A percentile compares a stretch with the other conserved stretches of the same genome.
Conservation (phyloP, 768 basidiomycete genomes). For the Mycena capillaripes region DNA sequence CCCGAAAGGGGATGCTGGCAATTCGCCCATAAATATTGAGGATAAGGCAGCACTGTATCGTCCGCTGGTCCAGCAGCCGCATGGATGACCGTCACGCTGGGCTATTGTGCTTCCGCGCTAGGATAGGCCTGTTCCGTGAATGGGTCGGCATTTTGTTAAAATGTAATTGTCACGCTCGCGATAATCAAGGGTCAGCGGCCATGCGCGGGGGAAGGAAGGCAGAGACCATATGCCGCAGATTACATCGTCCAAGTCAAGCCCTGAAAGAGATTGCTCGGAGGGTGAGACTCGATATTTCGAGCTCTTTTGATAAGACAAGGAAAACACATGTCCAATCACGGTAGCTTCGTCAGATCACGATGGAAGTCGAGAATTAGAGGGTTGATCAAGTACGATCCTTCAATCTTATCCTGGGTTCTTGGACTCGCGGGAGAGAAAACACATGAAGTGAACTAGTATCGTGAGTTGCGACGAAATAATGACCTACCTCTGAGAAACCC, state of each 20-base stretch:
- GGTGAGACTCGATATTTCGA: background rate
- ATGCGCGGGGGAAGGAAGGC: background rate
- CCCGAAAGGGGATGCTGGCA: slow-evolving; percentile 22
- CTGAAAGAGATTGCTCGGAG: slow-evolving; percentile 1
- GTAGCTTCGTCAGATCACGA: slow-evolving; percentile 21
- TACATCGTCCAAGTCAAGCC: background rate
- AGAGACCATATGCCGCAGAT: slow-evolving; percentile 24
- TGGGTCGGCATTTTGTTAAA: background rate
- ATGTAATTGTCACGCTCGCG: background rate
- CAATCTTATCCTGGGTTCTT: too few relatives aligned
- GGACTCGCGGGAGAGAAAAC: background rate
- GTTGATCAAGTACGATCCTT: background rate
- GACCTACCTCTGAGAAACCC: background rate
- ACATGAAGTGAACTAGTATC: background rate
- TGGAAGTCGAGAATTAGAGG: slow-evolving; percentile 1
- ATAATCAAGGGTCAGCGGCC: background rate
- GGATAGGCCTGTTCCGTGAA: slow-evolving; percentile 7
- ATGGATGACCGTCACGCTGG: slow-evolving; percentile 28
- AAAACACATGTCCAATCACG: slow-evolving; percentile 18
- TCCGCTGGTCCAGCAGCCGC: slow-evolving; percentile 14
- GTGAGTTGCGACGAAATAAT: background rate
- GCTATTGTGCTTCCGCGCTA: slow-evolving; percentile 7
- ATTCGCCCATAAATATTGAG: background rate
- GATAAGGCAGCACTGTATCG: background rate
- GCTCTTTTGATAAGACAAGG: slow-evolving; percentile 19